phyloP scores from a whole-genome alignment of 78 protist genomes.

The Tieghemostelium lacteum region DNA sequence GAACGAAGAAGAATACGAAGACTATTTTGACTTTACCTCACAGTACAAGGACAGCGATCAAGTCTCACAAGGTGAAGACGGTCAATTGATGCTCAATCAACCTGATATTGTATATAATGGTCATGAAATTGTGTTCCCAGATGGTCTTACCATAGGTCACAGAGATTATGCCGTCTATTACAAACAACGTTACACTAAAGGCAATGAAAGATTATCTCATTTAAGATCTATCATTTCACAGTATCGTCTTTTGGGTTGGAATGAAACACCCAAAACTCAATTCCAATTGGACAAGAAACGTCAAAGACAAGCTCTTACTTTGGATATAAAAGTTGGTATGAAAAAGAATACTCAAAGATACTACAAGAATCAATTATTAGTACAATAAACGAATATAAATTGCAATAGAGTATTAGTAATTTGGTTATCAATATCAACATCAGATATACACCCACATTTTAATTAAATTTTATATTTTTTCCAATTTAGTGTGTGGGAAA shows the following conservation, averaged over 20 bases:
- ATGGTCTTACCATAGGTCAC: constrained; percentile 80
- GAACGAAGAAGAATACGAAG: constrained; percentile 68
- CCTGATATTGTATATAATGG: constrained; percentile 30
- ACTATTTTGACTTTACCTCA: constrained; percentile 88
- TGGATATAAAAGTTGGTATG: constrained; percentile 67
- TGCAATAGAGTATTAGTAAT: constrained; percentile 27
- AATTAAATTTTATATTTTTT: no score
- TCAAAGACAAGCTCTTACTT: not conserved
- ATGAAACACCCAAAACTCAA: not conserved
- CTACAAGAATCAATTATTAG: constrained; percentile 17
- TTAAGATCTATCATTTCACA: constrained; percentile 11
- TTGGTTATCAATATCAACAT: constrained; percentile 79
- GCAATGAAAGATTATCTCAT: constrained; percentile 30
- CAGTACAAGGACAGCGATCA: constrained; percentile 6
- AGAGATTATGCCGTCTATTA: constrained; percentile 77
- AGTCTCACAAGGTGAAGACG: constrained; percentile 20
- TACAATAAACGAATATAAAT: constrained; percentile 2
- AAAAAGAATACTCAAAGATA: constrained; percentile 72
- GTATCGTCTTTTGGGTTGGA: constrained; percentile 72
- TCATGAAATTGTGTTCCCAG: constrained; percentile 49
- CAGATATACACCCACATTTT: constrained; percentile 73
- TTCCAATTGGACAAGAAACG: constrained; percentile 3
- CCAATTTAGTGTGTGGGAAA: no score
- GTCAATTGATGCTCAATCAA: not conserved
- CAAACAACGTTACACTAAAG: constrained; percentile 48